Base-by-base conservation (phyloP, 169 alveolate species). In the Pseudocohnilembus persalinus region DNA sequence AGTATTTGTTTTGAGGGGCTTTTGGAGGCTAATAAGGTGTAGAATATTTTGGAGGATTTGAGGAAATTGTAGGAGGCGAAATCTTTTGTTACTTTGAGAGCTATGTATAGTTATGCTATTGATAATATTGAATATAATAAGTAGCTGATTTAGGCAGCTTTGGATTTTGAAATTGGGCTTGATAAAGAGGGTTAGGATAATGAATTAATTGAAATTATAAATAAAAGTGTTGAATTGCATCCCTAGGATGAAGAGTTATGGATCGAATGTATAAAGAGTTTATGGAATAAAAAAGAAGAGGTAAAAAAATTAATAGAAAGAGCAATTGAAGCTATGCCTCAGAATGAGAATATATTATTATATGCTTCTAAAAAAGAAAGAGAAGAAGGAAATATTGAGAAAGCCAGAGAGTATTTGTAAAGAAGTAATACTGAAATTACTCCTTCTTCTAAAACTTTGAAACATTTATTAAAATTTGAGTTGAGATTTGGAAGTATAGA, bases 111-210 rank as follows among this genome's bases (percentile, higher is more conserved):
- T 77, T 92, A 93, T 76, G 98, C 99, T 27, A 85, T 94, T 33
- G 97, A 97, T 88, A 33, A 91, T 90, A 84, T 20, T 49, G 20
- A 49, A 49, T 20, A 80, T 33, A 86, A 86, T 73, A 65, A 79
- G 65, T 75, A 73, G 16, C 33, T 63, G 20, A 26, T 79, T 0
- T 29, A 80, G 79, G 64, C 97, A n/a, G 93, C 97, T 81, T 98
- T 99, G n/a, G 98, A 98, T 78, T 93, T 98, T 68, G 99, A 99
- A 89, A 94, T 97, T 63, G 90, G 97, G 82, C 95, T 94, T 84
- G 99, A 99, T 74, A 92, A 96, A 15, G 85, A 95, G 26, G 96
- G 95, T 65, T 91, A 92, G 63, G 94, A 95, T 49, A 97, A 31
- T 28, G 30, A 73, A 28, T 74, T 32, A 29, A 81, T 65, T 81